phyloP scores from a whole-genome alignment of 2,329 filamentous ascomycete genomes.

The Neofusicoccum parvum region DNA sequence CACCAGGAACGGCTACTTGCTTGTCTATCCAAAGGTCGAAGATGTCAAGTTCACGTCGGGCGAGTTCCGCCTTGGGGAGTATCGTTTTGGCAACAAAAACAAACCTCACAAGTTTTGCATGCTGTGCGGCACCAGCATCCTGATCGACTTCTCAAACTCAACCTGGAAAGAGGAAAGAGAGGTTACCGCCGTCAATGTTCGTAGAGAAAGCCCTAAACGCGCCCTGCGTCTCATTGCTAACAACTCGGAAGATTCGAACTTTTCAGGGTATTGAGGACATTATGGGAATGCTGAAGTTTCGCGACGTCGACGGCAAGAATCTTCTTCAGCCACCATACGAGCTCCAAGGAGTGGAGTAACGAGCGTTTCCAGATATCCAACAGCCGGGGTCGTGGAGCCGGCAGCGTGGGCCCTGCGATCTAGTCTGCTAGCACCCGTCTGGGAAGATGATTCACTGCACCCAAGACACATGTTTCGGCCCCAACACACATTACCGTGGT shows the following conservation, averaged over 20 bases:
- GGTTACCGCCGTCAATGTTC: not conserved
- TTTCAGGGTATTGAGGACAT: constrained; percentile 3
- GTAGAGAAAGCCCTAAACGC: not conserved
- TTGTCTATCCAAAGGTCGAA: constrained; percentile 37
- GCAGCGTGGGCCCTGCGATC: too few relatives aligned
- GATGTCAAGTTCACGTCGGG: constrained; percentile 32
- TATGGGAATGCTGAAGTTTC: not conserved
- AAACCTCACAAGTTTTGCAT: constrained; percentile 34
- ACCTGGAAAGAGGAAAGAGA: not conserved
- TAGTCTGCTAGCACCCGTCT: too few relatives aligned
- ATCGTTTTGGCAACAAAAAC: constrained; percentile 31
- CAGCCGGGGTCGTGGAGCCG: too few relatives aligned
- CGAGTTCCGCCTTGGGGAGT: constrained; percentile 28
- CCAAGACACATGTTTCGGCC: too few relatives aligned
- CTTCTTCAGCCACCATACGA: not conserved
- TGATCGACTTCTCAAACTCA: not conserved
- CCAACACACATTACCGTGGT: too few relatives aligned
- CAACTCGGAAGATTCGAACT: not conserved
- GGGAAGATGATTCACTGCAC: too few relatives aligned
- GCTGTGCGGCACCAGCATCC: constrained; percentile 31
- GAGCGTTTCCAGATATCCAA: too few relatives aligned
- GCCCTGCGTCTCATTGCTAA: too few relatives aligned
- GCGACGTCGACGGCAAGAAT: constrained; percentile 11
- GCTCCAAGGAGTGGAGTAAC: not conserved
- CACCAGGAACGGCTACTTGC: constrained; percentile 49